Conservation (phyloP, 2,329 filamentous ascomycete genomes). For the Trichoderma simmonsii region DNA sequence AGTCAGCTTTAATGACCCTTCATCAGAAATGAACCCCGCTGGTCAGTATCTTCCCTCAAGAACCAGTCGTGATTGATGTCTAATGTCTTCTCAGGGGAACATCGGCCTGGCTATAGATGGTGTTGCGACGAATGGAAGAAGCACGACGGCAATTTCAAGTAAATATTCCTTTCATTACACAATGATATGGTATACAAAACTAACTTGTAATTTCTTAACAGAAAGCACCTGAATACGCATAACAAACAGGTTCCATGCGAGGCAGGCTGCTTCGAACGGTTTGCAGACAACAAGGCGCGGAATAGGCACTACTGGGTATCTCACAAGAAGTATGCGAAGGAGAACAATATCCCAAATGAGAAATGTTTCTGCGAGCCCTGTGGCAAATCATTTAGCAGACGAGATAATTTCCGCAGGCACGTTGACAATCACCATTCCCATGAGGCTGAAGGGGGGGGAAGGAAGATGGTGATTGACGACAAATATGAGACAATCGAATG, state of each 20-base stretch:
- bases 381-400: background rate
- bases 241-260: background rate
- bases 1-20: background rate
- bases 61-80: too few species aligned
- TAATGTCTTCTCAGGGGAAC: background rate
- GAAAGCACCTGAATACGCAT: background rate
- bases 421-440: accelerated
- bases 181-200: accelerated
- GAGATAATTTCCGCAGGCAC: background rate
- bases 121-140: background rate
- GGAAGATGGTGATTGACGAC: background rate
- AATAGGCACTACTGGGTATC: background rate
- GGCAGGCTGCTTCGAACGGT: background rate
- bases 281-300: background rate
- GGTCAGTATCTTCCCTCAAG: background rate
- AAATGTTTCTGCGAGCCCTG: background rate
- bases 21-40: background rate
- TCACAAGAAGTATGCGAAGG: background rate
- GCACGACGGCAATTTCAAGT: background rate
- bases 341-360: background rate
- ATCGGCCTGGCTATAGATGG: background rate
- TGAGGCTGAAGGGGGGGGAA: background rate
- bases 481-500: accelerated
- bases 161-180: background rate
- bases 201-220: background rate